These are phyloP conservation scores for Stachybotrys echinatus DNA, from an alignment of 2,329 filamentous ascomycete species.

Conservation along the genomic window DNA sequence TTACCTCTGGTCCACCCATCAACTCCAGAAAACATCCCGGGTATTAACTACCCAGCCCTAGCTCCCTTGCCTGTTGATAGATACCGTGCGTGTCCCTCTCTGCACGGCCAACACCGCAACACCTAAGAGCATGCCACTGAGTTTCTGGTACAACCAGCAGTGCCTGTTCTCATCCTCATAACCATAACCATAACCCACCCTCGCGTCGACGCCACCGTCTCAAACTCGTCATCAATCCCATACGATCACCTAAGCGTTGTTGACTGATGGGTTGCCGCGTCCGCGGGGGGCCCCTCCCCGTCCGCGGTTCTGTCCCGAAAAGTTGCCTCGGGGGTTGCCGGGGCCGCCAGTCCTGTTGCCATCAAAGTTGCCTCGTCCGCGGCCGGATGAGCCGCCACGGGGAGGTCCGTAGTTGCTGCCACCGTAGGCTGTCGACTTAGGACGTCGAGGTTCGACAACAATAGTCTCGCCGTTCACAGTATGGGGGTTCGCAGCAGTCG, in stretches of 20 bases:
- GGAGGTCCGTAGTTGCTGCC: conserved; percentile 61
- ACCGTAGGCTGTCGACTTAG: conserved; percentile 65
- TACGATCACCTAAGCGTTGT: conserved; percentile 38
- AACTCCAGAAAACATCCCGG: too few species aligned
- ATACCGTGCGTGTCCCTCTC: too few species aligned
- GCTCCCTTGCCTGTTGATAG: too few species aligned
- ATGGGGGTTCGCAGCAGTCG: conserved; percentile 80
- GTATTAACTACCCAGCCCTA: too few species aligned
- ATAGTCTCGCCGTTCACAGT: conserved; percentile 77
- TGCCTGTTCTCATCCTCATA: background rate
- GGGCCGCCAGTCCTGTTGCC: conserved; percentile 55
- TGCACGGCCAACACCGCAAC: too few species aligned
- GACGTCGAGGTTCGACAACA: conserved; percentile 81
- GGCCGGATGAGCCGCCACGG: conserved; percentile 55
- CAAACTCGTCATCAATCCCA: background rate
- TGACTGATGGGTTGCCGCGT: conserved; percentile 53
- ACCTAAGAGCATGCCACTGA: too few species aligned
- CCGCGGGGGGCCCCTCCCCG: conserved; percentile 62
- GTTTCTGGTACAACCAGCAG: too few species aligned
- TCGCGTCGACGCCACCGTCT: too few species aligned
- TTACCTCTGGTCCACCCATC: too few species aligned
- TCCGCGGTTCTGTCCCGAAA: conserved; percentile 59
- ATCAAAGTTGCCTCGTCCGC: conserved; percentile 64
- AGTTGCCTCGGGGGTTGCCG: conserved; percentile 59
- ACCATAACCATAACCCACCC: background rate